phyloP scores from a whole-genome alignment of 495 filamentous ascomycete genomes.

The Talaromyces stipitatus region DNA sequence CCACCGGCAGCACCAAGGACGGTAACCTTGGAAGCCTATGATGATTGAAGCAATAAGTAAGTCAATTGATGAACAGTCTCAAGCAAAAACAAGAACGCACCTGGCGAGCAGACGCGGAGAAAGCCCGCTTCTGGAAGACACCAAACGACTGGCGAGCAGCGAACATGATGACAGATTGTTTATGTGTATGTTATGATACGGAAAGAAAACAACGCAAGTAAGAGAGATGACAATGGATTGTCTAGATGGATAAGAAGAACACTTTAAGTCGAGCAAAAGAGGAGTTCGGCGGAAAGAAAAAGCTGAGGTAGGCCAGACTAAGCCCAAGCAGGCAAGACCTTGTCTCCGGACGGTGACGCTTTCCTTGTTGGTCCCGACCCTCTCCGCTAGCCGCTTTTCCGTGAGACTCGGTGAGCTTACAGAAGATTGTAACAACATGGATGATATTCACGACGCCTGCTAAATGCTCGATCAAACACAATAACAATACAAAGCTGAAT shows the following conservation, averaged over 20 bases:
- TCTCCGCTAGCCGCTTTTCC: constrained; percentile 1
- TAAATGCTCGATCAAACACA: background rate
- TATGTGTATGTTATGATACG: constrained; percentile 4
- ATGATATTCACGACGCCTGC: background rate
- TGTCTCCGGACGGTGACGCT: background rate
- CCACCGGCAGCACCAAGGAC: constrained; percentile 94
- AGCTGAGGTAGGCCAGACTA: constrained; percentile 5
- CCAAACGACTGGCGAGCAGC: constrained; percentile 63
- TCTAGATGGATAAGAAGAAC: constrained; percentile 2
- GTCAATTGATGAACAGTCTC: constrained; percentile 10
- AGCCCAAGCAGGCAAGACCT: background rate
- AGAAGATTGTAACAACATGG: background rate
- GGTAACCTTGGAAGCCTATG: constrained; percentile 88
- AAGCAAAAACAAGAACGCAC: constrained; percentile 43
- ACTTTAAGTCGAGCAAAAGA: constrained; percentile 7
- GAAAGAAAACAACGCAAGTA: constrained; percentile 9
- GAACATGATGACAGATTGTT: constrained; percentile 56
- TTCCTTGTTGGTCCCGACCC: background rate
- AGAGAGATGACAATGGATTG: constrained; percentile 2
- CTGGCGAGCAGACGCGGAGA: constrained; percentile 86
- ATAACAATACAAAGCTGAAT: background rate
- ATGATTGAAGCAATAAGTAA: constrained; percentile 18
- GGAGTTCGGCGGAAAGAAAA: constrained; percentile 9
- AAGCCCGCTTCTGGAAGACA: constrained; percentile 76
- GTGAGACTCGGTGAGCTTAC: background rate